Evolutionary conservation across 768 basidiomycete species (phyloP).

Genomic region (Vishniacozyma victoriae): DNA sequence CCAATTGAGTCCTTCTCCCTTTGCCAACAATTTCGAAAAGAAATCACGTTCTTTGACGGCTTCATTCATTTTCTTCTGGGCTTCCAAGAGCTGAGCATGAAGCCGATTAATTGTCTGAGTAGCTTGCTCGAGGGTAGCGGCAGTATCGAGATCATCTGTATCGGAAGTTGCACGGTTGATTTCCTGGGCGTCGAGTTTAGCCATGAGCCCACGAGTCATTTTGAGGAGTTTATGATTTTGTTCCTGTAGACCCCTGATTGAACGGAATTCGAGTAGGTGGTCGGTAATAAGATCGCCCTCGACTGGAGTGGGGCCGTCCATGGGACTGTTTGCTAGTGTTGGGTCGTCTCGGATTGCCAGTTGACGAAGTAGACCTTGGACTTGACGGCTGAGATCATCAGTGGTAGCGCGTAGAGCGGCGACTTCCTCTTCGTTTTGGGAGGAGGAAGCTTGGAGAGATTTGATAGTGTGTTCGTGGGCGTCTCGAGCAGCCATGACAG

Average conservation of each 20-base stretch:
- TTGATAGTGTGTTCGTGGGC: slow-evolving; percentile 48
- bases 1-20: slow-evolving; percentile 50
- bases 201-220: slow-evolving; percentile 73
- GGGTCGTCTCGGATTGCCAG: slow-evolving; percentile 78
- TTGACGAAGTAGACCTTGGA: slow-evolving; percentile 71
- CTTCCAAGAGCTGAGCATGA: slow-evolving; percentile 64
- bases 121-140: slow-evolving; percentile 75
- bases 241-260: slow-evolving; percentile 70
- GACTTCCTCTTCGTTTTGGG: slow-evolving; percentile 26
- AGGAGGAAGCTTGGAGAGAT: slow-evolving; percentile 15
- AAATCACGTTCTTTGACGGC: slow-evolving; percentile 82
- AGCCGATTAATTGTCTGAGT: slow-evolving; percentile 77
- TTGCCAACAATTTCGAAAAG: slow-evolving; percentile 63
- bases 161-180: slow-evolving; percentile 30
- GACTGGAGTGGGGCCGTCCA: slow-evolving; percentile 24
- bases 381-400: slow-evolving; percentile 54
- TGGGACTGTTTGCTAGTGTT: slow-evolving; percentile 61
- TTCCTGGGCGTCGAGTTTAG: slow-evolving; percentile 79
- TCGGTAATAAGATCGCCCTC: slow-evolving; percentile 74
- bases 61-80: slow-evolving; percentile 69
- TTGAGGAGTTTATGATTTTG: slow-evolving; percentile 86
- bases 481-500: slow-evolving; percentile 71
- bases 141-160: slow-evolving; percentile 34
- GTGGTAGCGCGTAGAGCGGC: slow-evolving; percentile 25
- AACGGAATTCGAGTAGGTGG: slow-evolving; percentile 78